Evolutionary conservation across 306 rosid species (phyloP).

Genomic region (Astragalus glycyphyllos): DNA sequence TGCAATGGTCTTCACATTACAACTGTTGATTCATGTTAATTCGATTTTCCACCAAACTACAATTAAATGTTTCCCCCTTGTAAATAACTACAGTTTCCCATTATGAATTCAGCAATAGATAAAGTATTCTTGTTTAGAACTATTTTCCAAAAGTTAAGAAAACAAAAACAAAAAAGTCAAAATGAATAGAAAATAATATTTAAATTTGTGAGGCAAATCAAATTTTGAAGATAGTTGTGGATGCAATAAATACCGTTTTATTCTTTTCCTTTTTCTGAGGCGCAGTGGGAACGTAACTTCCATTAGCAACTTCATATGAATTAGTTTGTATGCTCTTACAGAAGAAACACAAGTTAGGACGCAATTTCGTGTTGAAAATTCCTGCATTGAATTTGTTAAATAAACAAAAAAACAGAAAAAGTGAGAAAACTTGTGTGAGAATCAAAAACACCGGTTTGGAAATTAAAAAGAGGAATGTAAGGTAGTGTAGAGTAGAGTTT

Average conservation of each 20-base stretch:
- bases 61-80: not conserved
- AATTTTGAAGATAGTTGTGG: not conserved
- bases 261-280: constrained; percentile 51
- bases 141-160: not conserved
- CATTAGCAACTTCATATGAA: constrained; percentile 76
- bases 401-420: not conserved
- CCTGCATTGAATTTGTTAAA: constrained; percentile 39
- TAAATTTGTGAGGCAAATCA: too few species aligned
- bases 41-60: not conserved
- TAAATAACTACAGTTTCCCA: not conserved
- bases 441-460: not conserved
- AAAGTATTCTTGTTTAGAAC: not conserved
- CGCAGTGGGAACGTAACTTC: constrained; percentile 69
- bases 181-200: not conserved
- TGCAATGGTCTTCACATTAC: not conserved
- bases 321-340: constrained; percentile 68
- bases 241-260: constrained; percentile 48
- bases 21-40: not conserved
- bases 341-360: constrained; percentile 50
- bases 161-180: not conserved
- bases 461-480: not conserved
- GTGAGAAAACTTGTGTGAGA: too few species aligned
- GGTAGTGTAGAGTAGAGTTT: not conserved
- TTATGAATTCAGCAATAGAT: not conserved
- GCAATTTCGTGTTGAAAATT: constrained; percentile 32